phyloP scores from a whole-genome alignment of 1,284 basidiomycete genomes.

The Sparassis latifolia region DNA sequence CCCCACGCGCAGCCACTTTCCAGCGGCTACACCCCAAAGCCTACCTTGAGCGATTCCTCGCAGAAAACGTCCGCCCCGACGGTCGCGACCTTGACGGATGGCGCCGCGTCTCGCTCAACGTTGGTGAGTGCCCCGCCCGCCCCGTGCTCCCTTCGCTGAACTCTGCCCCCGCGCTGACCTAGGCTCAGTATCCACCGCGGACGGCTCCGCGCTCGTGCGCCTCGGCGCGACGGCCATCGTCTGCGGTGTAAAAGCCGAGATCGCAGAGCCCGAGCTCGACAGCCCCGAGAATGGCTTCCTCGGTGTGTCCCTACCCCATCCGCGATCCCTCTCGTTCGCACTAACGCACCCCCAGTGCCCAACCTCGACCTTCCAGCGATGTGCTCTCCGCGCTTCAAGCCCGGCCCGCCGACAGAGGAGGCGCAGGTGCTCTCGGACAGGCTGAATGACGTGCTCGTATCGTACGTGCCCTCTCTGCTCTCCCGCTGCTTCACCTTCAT shows the following conservation, averaged over 20 bases:
- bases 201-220: conserved; percentile 87
- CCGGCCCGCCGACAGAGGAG: conserved; percentile 89
- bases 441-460: conserved; percentile 68
- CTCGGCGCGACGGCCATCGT: conserved; percentile 87
- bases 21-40: conserved; percentile 76
- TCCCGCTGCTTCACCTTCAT: neutral
- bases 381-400: conserved; percentile 89
- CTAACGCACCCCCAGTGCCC: conserved; percentile 44
- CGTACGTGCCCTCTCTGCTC: conserved; percentile 34
- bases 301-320: conserved; percentile 40
- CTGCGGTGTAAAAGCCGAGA: conserved; percentile 93
- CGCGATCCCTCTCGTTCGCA: neutral
- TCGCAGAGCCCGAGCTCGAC: conserved; percentile 81
- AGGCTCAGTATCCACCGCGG: conserved; percentile 87
- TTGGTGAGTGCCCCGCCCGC: conserved; percentile 44
- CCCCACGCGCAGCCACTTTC: conserved; percentile 64
- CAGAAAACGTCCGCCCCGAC: conserved; percentile 69
- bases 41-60: conserved; percentile 76
- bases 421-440: conserved; percentile 84
- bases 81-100: conserved; percentile 58
- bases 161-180: neutral
- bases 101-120: conserved; percentile 66
- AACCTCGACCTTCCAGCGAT: conserved; percentile 91
- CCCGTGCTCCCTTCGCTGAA: neutral
- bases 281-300: conserved; percentile 73